Evolutionary conservation across 2,329 filamentous ascomycete species (phyloP).

Genomic region (Fusarium napiforme): DNA sequence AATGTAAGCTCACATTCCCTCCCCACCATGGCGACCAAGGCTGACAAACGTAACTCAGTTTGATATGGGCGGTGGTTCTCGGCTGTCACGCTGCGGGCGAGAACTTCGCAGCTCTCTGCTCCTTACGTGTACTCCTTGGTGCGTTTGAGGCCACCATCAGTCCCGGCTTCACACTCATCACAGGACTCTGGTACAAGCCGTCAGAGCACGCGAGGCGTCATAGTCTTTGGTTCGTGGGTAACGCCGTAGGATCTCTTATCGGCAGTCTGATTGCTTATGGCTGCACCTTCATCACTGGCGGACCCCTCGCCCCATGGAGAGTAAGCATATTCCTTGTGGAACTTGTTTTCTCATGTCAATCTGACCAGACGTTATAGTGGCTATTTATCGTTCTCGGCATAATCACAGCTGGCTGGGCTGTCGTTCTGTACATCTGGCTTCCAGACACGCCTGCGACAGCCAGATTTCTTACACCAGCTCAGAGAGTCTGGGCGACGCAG

Average conservation of each 20-base stretch:
- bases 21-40: rapidly evolving
- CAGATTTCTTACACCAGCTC: neutral
- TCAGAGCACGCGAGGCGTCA: neutral
- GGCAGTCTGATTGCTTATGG: neutral
- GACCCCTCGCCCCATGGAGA: neutral
- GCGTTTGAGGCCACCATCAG: neutral
- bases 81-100: neutral
- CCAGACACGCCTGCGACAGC: neutral
- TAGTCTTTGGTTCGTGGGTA: neutral
- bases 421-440: neutral
- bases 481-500: neutral
- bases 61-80: neutral
- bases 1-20: neutral
- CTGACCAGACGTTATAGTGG: neutral
- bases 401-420: neutral
- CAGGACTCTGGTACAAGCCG: neutral
- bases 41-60: rapidly evolving
- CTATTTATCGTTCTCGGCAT: neutral
- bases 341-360: rapidly evolving
- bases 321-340: rapidly evolving
- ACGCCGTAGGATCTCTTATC: neutral
- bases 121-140: neutral
- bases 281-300: neutral
- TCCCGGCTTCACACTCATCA: neutral
- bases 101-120: neutral